Evolutionary conservation across 345 rosid species (phyloP).

Genomic region (Excoecaria agallocha): DNA sequence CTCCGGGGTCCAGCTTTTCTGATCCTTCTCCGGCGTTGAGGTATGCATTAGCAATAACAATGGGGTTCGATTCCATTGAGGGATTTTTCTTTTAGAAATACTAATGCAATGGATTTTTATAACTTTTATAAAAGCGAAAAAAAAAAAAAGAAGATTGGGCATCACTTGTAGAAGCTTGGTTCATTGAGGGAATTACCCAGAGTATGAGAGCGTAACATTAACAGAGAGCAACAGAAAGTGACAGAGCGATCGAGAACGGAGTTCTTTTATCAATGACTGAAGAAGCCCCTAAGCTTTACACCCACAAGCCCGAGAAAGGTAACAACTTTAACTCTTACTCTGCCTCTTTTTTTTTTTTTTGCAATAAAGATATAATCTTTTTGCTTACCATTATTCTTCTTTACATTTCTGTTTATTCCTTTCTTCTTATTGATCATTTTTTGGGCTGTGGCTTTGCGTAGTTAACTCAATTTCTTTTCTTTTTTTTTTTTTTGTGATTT

Average conservation of each 20-base stretch:
- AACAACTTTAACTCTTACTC: neutral
- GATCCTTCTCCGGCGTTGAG: too few species aligned
- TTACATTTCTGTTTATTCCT: neutral
- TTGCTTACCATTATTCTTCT: conserved; percentile 19
- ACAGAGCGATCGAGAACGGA: neutral
- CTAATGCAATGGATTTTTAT: too few species aligned
- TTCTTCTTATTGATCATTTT: conserved; percentile 11
- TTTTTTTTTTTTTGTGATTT: conserved; percentile 4
- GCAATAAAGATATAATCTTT: neutral
- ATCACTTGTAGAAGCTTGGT: too few species aligned
- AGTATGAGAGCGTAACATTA: neutral
- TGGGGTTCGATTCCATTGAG: too few species aligned
- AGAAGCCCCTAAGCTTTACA: conserved; percentile 16
- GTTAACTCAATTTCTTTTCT: conserved; percentile 9
- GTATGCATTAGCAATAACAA: too few species aligned
- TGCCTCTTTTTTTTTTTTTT: too few species aligned
- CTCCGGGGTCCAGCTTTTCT: too few species aligned
- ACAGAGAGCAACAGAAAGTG: neutral
- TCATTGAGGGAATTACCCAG: too few species aligned
- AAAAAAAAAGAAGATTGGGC: too few species aligned
- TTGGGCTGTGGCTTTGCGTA: neutral
- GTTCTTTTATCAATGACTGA: neutral
- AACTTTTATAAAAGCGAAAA: too few species aligned
- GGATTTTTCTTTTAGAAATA: too few species aligned
- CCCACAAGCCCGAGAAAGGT: conserved; percentile 23